Evolutionary conservation across 345 rosid species (phyloP).

Genomic region (Brassica incana): DNA sequence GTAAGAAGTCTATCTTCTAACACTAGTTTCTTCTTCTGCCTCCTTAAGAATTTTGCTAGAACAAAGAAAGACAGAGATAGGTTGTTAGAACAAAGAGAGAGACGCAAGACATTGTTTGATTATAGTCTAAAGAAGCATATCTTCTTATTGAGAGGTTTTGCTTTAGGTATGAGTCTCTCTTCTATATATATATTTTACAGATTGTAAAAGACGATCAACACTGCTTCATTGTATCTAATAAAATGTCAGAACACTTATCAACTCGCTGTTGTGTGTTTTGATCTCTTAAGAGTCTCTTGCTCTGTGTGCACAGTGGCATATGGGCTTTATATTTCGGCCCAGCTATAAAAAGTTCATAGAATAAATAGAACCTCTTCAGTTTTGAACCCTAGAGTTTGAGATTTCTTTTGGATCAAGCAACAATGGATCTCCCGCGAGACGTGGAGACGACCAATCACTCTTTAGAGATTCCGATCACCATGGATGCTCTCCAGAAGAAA

Average conservation of each 20-base stretch:
- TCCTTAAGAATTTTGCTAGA: not conserved
- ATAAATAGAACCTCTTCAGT: not conserved
- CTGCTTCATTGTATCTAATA: not conserved
- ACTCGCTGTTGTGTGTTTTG: not conserved
- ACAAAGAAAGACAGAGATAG: not conserved
- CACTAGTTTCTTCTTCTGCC: not conserved
- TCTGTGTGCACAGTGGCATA: not conserved
- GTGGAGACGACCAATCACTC: slow-evolving; percentile 58
- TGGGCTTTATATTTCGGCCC: slow-evolving; percentile 11
- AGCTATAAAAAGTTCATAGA: not conserved
- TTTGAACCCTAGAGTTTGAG: slow-evolving; percentile 21
- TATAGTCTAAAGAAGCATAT: not conserved
- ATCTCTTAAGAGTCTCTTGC: not conserved
- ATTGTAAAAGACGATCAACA: not conserved
- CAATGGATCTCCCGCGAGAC: slow-evolving; percentile 54
- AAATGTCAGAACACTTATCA: not conserved
- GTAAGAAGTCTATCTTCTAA: not conserved
- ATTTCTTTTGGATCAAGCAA: not conserved
- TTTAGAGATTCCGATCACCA: slow-evolving; percentile 60
- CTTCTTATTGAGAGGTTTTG: not conserved
- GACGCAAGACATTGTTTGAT: not conserved
- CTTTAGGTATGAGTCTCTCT: not conserved
- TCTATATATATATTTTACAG: not conserved
- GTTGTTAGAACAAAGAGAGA: not conserved
- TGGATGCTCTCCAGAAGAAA: slow-evolving; percentile 49